These are phyloP conservation scores for Volvox africanus DNA, from an alignment of 139 green algal species.

Conservation along the genomic window DNA sequence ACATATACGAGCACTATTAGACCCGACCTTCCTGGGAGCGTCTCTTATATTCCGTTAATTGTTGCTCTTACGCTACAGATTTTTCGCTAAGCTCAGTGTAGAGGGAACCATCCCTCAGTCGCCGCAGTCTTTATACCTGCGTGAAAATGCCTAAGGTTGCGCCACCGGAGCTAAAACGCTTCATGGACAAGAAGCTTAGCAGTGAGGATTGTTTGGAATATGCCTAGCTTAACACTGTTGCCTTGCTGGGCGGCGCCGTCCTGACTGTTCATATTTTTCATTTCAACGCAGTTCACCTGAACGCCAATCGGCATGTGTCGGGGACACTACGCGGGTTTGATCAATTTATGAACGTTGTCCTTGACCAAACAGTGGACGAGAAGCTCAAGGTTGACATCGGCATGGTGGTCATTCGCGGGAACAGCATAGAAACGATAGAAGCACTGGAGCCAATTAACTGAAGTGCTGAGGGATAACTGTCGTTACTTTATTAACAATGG, in stretches of 20 bases:
- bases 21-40: too few species aligned
- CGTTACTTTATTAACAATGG: too few species aligned
- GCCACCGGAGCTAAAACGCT: conserved; percentile 92
- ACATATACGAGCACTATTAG: too few species aligned
- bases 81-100: too few species aligned
- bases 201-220: conserved; percentile 55
- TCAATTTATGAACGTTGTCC: conserved; percentile 99
- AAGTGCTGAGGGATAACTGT: neutral
- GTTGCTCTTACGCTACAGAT: too few species aligned
- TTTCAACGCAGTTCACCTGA: conserved; percentile 74
- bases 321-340: conserved; percentile 97
- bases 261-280: neutral
- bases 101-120: neutral
- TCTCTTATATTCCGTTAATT: too few species aligned
- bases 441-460: conserved; percentile 82
- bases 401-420: conserved; percentile 98
- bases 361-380: conserved; percentile 94
- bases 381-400: conserved; percentile 94
- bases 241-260: neutral
- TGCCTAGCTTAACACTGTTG: neutral
- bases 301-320: conserved; percentile 94
- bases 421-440: conserved; percentile 96
- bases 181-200: conserved; percentile 95
- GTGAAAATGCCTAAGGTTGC: conserved; percentile 88
- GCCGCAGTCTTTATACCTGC: neutral